Evolutionary conservation across 2,329 filamentous ascomycete genomes (phyloP), one percentile per base, ranked within the genome.

Genomic region (Trichophyton rubrum): DNA sequence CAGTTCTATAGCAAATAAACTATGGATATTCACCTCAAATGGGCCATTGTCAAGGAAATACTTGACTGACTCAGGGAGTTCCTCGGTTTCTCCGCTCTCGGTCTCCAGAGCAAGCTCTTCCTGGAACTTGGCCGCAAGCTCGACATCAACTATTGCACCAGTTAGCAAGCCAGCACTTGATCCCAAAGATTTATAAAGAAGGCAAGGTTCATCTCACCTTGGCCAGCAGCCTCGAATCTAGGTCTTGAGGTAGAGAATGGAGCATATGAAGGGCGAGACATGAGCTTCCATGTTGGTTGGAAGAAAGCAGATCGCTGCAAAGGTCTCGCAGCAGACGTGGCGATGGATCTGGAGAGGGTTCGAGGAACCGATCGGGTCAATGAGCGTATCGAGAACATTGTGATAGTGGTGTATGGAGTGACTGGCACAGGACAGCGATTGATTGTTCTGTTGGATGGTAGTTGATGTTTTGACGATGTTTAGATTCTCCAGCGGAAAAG

Each of bases 1-100:
- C 11, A 43, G 17, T n/a, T 11, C 17, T 53, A 33, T 11, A 8
- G 56, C 24, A 20, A 22, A 3, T 24, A 11, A 7, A 20, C 30
- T 13, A 35, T 22, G 15, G n/a, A 15, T 3, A 56, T 69, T 59
- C 72, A 93, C 81, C 80, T 92, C 81, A 75, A 90, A 99, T 45
- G 86, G 82, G 70, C 86, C 86, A 77, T 89, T 92, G 71, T 92
- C 85, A 56, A 96, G 77, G 76, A 95, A 96, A 73, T 93, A 89
- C 77, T 90, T 86, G 74, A 96, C 83, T 73, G 86, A 88, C 64
- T 85, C 81, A 45, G 90, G 87, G 66, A 88, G 77, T 65, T 88
- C 82, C 69, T 89, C 84, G 63, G 83, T 80, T 66, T 86, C 81
- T 75, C 87, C 86, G 75, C 90, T 85, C 70, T 91, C 86, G 69